phyloP scores from a whole-genome alignment of 1,284 basidiomycete genomes.

The Peniophora sp. region DNA sequence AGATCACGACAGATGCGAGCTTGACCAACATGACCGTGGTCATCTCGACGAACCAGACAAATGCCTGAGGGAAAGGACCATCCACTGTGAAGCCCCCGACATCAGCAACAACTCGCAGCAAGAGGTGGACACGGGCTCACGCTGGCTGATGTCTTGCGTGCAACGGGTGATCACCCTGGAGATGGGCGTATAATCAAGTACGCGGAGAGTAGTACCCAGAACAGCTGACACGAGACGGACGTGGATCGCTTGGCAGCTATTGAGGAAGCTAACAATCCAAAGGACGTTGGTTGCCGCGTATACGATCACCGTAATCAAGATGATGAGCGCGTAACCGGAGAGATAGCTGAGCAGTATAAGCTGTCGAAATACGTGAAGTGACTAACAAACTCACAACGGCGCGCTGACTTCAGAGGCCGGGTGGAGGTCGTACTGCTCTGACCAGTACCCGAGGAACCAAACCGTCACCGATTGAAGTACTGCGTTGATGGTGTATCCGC shows the following conservation, averaged over 20 bases:
- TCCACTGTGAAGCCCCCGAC: slow-evolving; percentile 20
- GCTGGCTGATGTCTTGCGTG: slow-evolving; percentile 46
- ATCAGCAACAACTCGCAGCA: background rate
- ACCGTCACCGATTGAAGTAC: slow-evolving; percentile 22
- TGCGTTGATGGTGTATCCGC: slow-evolving; percentile 15
- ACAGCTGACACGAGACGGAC: slow-evolving; percentile 43
- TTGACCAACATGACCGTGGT: slow-evolving; percentile 27
- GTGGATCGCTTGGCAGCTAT: slow-evolving; percentile 54
- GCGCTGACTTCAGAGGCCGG: slow-evolving; percentile 20
- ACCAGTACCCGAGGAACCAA: slow-evolving; percentile 40
- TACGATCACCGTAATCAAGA: slow-evolving; percentile 19
- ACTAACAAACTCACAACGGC: slow-evolving; percentile 16
- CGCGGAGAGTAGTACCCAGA: slow-evolving; percentile 48
- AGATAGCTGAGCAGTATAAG: slow-evolving; percentile 27
- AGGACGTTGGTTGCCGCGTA: slow-evolving; percentile 21
- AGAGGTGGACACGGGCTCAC: slow-evolving; percentile 8
- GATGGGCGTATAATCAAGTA: slow-evolving; percentile 50
- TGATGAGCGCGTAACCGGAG: slow-evolving; percentile 30
- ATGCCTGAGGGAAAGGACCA: slow-evolving; percentile 16
- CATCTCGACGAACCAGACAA: slow-evolving; percentile 20
- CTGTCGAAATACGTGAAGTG: background rate
- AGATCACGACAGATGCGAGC: slow-evolving; percentile 33
- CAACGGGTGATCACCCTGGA: slow-evolving; percentile 51
- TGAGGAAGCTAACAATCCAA: slow-evolving; percentile 32
- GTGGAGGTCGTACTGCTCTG: slow-evolving; percentile 30